Evolutionary conservation across 768 basidiomycete species (phyloP).

Genomic region (Termitomyces sp.): DNA sequence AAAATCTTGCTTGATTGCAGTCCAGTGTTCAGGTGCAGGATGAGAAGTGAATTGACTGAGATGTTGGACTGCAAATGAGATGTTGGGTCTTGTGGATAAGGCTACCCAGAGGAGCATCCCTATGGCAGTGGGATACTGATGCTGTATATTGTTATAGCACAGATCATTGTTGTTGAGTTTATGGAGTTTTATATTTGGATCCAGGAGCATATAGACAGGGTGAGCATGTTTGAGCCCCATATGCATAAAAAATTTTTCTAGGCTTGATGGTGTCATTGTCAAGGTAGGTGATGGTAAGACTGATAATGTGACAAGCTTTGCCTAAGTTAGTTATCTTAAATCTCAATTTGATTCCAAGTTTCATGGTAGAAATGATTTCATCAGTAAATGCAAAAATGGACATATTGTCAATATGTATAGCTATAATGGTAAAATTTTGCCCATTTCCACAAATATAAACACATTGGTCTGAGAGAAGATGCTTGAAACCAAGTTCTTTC

Average conservation of each 20-base stretch:
- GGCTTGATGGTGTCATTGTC: too few species aligned
- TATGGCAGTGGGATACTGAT: slow-evolving; percentile 17
- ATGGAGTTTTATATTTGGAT: slow-evolving; percentile 20
- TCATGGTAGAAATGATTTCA: slow-evolving; percentile 13
- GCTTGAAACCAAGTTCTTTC: slow-evolving; percentile 17
- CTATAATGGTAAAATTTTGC: neutral
- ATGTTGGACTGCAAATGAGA: slow-evolving; percentile 30
- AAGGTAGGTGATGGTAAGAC: too few species aligned
- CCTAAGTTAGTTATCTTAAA: slow-evolving; percentile 31
- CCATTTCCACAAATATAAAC: slow-evolving; percentile 18
- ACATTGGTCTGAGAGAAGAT: slow-evolving; percentile 19
- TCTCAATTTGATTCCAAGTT: slow-evolving; percentile 20
- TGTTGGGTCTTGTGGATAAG: slow-evolving; percentile 34
- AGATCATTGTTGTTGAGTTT: slow-evolving; percentile 7
- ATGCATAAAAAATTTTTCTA: slow-evolving; percentile 20
- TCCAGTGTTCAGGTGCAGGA: slow-evolving; percentile 32
- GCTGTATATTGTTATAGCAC: neutral
- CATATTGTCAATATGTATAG: too few species aligned
- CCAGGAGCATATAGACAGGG: slow-evolving; percentile 22
- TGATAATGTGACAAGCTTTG: slow-evolving; percentile 4
- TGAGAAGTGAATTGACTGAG: slow-evolving; percentile 31
- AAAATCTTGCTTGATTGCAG: slow-evolving; percentile 27
- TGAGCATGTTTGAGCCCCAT: slow-evolving; percentile 22
- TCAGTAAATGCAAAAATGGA: slow-evolving; percentile 16
- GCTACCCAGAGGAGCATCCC: slow-evolving; percentile 33